phyloP scores from a whole-genome alignment of 371 early-diverging fungal genomes.

The Apophysomyces sp. region DNA sequence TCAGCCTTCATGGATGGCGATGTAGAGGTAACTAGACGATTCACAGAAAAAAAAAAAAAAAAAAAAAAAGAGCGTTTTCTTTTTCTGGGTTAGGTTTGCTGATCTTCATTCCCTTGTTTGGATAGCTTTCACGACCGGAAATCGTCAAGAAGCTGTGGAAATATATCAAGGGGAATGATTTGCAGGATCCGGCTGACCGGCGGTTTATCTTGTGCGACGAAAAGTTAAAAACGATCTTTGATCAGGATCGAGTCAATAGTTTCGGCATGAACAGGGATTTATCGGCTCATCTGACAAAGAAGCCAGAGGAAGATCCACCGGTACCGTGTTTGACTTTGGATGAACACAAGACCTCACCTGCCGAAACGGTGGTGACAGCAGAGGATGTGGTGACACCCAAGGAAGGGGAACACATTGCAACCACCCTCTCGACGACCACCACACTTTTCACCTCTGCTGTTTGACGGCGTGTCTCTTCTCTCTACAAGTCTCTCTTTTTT shows the following conservation, averaged over 20 bases:
- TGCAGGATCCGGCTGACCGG: constrained; percentile 61
- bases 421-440: background rate
- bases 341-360: constrained; percentile 18
- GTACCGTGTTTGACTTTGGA: background rate
- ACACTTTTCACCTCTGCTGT: background rate
- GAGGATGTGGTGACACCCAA: constrained; percentile 19
- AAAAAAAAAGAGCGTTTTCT: too few species aligned
- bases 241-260: constrained; percentile 48
- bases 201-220: constrained; percentile 57
- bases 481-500: constrained; percentile 3
- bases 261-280: constrained; percentile 62
- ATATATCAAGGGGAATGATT: constrained; percentile 57
- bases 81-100: background rate
- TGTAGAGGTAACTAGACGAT: constrained; percentile 37
- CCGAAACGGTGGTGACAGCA: constrained; percentile 23
- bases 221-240: constrained; percentile 50
- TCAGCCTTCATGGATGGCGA: constrained; percentile 49
- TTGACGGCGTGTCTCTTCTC: background rate
- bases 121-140: constrained; percentile 53
- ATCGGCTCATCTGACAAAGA: constrained; percentile 52
- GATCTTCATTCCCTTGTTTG: background rate
- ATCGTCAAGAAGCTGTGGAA: constrained; percentile 59
- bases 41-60: background rate
- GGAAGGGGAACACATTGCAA: background rate
- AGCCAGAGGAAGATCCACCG: constrained; percentile 19